Evolutionary conservation across 2,329 filamentous ascomycete species (phyloP), one percentile per base, ranked within the genome.

Genomic region (Aspergillus viridinutans): DNA sequence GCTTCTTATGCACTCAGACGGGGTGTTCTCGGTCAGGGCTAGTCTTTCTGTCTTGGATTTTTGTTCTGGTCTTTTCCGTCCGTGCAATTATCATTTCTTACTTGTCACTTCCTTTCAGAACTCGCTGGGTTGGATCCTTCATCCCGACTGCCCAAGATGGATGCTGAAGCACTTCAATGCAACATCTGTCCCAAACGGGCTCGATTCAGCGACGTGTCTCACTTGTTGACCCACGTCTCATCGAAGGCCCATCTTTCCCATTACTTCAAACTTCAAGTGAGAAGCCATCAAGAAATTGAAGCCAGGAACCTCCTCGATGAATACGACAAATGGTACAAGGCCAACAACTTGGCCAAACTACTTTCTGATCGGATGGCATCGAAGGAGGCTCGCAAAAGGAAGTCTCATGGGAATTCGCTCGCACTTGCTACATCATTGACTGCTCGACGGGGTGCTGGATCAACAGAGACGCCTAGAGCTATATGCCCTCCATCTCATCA

Each of bases 211-310:
- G 93, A 97, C 74, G 81, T 92, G 48, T 96, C 92, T 35, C 93
- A 97, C 73, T 80, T 97, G 40, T 84, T 97, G 69, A 97, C 93
- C 12, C 93, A 97, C 70, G 85, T 97, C 60, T 86, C 89, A 58
- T 97, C 92, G 62, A 97, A 97, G 72, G 89, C 89, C n/a, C 93
- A 97, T 72, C 79, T 97, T 35, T 87, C 91, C 58, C 84, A 90
- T 70, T 86, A 90, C 67, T 95, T 92, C 77, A 91, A 90, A 68
- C 82, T 91, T 53, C 87, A 90, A 66, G 84, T 96, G 63, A 85
- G 84, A 56, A 84, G 87, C 55, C 82, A 85, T 54, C 81, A 83
- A 49, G 89, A 95, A 58, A 73, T 80, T n/a, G 76, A 77, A n/a
- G 85, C 88, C n/a, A 80, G 82, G 25, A 72, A 81, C 10, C 72